Conservation (phyloP, 345 rosid species). For the Syzygium oleosum region DNA sequence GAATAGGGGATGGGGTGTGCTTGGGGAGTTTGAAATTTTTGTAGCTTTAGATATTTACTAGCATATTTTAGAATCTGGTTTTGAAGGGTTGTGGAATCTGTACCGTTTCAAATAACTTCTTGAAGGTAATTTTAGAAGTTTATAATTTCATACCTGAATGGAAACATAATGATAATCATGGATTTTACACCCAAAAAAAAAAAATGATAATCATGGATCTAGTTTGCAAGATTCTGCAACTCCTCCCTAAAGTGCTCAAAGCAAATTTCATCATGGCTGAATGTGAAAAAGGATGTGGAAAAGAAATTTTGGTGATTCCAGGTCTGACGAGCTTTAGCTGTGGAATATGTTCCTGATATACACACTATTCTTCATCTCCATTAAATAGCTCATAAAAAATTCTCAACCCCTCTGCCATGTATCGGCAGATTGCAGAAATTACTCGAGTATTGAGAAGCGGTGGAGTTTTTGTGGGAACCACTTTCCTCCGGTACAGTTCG, state of each 20-base stretch:
- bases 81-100: neutral
- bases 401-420: neutral
- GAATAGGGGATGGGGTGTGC: neutral
- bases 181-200: no score
- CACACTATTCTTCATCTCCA: neutral
- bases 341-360: neutral
- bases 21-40: neutral
- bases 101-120: neutral
- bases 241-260: neutral
- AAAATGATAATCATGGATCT: neutral
- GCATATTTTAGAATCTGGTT: neutral
- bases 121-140: neutral
- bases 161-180: neutral
- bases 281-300: neutral
- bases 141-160: neutral
- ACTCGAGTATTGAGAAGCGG: constrained; percentile 70
- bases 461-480: constrained; percentile 87
- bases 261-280: neutral
- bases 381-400: neutral
- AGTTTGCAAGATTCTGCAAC: neutral
- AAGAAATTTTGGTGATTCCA: neutral
- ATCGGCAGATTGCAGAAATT: constrained; percentile 73
- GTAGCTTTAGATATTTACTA: neutral
- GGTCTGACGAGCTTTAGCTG: neutral
- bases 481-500: constrained; percentile 63